Evolutionary conservation across 768 basidiomycete genomes (phyloP).

Genomic region (Naganishia vaughanmartiniae): DNA sequence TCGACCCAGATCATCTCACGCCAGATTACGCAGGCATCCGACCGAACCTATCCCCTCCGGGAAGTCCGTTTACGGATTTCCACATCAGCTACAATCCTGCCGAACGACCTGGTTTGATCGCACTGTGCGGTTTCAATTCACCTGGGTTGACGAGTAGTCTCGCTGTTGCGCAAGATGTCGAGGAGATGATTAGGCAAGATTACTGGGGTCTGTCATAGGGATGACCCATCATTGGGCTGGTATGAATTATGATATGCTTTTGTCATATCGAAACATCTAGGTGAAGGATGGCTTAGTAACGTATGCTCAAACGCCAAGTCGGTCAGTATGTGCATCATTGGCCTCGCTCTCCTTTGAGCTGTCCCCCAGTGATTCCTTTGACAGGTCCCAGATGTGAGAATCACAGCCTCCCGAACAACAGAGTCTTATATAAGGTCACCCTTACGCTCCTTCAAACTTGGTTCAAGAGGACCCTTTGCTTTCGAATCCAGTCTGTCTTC

Average conservation of each 20-base stretch:
- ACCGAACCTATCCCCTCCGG: slow-evolving; percentile 77
- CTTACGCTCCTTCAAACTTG: neutral
- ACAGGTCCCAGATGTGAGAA: too few relatives aligned
- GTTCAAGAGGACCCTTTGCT: neutral
- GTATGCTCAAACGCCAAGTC: neutral
- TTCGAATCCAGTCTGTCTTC: neutral
- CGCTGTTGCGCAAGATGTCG: slow-evolving; percentile 80
- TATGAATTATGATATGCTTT: too few relatives aligned
- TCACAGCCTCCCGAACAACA: too few relatives aligned
- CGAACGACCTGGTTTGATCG: slow-evolving; percentile 61
- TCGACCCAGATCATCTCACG: slow-evolving; percentile 39
- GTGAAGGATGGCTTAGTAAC: neutral
- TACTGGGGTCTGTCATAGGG: slow-evolving; percentile 8
- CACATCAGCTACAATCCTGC: slow-evolving; percentile 59
- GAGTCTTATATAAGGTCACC: neutral
- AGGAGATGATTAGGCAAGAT: slow-evolving; percentile 46
- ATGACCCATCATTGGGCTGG: neutral
- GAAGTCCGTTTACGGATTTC: slow-evolving; percentile 80
- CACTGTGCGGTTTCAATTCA: slow-evolving; percentile 83
- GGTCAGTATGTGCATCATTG: neutral
- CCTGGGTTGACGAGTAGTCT: slow-evolving; percentile 85
- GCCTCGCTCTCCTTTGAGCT: slow-evolving; percentile 8
- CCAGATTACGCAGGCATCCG: slow-evolving; percentile 55
- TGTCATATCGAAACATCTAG: neutral
- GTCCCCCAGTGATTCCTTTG: slow-evolving; percentile 2